Percentiles rank a stretch among this genome's conserved stretches.
Evolutionary conservation across 441 rosid genomes (phyloP).

Genomic region (Brassica hybrid): DNA sequence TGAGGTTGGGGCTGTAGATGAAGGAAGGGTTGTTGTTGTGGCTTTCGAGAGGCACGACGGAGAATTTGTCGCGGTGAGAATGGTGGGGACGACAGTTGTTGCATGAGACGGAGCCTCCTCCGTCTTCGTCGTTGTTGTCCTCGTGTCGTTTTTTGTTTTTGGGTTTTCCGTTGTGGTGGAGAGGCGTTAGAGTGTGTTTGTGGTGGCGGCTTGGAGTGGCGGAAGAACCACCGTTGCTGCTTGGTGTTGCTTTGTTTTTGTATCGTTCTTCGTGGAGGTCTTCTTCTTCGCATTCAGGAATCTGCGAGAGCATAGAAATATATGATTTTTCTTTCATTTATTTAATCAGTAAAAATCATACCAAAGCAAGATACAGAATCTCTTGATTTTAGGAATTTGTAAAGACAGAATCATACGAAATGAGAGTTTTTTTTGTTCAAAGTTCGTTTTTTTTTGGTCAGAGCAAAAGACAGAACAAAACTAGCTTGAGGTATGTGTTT

Average conservation of each 20-base stretch:
- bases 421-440: too few species aligned
- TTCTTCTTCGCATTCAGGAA: conserved; percentile 77
- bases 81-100: conserved; percentile 85
- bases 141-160: conserved; percentile 54
- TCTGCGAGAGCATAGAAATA: conserved; percentile 52
- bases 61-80: conserved; percentile 75
- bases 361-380: not conserved
- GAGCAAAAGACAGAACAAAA: conserved; percentile 14
- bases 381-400: too few species aligned
- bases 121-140: conserved; percentile 36
- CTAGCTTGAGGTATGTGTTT: conserved; percentile 15
- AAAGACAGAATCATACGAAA: too few species aligned
- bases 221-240: conserved; percentile 39
- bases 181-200: conserved; percentile 69
- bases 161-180: conserved; percentile 52
- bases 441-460: not conserved
- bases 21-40: conserved; percentile 50
- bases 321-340: not conserved
- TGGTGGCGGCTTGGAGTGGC: conserved; percentile 51
- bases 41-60: conserved; percentile 79
- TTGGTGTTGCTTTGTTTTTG: conserved; percentile 49
- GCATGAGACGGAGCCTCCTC: conserved; percentile 68
- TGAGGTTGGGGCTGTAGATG: conserved; percentile 77
- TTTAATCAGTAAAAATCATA: not conserved
- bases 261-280: conserved; percentile 43